Conservation (phyloP, 179 eudicot species). For the Nepenthes alata region DNA sequence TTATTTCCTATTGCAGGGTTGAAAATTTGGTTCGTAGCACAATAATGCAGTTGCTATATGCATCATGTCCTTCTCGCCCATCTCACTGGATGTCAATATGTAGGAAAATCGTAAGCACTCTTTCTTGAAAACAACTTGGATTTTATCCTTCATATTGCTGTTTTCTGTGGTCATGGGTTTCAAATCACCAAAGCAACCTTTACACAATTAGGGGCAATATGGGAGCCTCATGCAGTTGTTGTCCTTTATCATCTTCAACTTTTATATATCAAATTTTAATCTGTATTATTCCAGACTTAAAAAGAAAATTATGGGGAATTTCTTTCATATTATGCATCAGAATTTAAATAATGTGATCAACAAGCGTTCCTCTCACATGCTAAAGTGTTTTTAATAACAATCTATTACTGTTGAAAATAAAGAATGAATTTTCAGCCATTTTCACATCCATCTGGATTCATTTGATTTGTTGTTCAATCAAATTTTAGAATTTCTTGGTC, state of each 20-base stretch:
- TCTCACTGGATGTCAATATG: constrained; percentile 87
- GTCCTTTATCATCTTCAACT: not conserved
- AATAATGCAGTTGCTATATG: constrained; percentile 81
- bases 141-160: no score
- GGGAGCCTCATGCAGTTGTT: not conserved
- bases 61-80: constrained; percentile 76
- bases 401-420: no score
- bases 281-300: not conserved
- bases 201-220: no score
- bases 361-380: no score
- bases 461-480: no score
- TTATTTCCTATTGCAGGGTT: constrained; percentile 40
- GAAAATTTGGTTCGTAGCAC: constrained; percentile 75
- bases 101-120: constrained; percentile 51
- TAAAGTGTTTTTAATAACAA: no score
- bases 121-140: not conserved
- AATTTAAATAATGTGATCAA: no score
- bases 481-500: no score
- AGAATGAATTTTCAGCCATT: no score
- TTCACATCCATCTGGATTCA: no score
- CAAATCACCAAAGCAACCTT: no score
- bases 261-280: not conserved
- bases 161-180: no score
- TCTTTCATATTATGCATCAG: not conserved
- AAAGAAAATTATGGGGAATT: not conserved